Conservation (phyloP, 2,329 filamentous ascomycete species). For the Colletotrichum truncatum region DNA sequence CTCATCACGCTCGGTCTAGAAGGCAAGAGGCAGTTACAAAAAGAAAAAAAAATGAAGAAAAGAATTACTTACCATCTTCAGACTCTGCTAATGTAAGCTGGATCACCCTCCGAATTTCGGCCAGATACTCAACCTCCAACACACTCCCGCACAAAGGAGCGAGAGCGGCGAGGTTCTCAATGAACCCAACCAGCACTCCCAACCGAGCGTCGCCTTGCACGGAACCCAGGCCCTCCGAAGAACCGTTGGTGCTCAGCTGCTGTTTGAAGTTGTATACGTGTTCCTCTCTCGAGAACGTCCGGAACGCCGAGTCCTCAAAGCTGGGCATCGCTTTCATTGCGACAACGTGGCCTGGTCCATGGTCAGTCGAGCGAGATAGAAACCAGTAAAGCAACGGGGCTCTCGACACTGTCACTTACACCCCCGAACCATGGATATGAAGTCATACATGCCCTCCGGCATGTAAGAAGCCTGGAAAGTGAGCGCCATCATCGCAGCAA, state of each 20-base stretch:
- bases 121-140: constrained; percentile 41
- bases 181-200: not conserved
- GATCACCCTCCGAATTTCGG: constrained; percentile 40
- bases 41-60: too few relatives aligned
- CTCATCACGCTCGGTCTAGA: too few relatives aligned
- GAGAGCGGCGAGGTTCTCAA: constrained; percentile 18
- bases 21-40: too few relatives aligned
- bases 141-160: constrained; percentile 39
- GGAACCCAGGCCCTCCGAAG: fast-evolving
- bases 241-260: constrained; percentile 7
- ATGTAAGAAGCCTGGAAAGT: constrained; percentile 50
- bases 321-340: constrained; percentile 32
- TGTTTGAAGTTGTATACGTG: constrained; percentile 39
- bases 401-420: constrained; percentile 43
- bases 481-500: constrained; percentile 45
- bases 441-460: constrained; percentile 49
- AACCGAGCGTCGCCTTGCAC: not conserved
- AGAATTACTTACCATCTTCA: constrained; percentile 37
- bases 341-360: constrained; percentile 41
- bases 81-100: constrained; percentile 36
- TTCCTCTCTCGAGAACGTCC: constrained; percentile 35
- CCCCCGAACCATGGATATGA: constrained; percentile 47
- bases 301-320: constrained; percentile 36
- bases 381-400: too few relatives aligned
- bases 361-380: not conserved